Base-by-base conservation (phyloP, 2,329 filamentous ascomycete species). In the Epichloe amarillans region DNA sequence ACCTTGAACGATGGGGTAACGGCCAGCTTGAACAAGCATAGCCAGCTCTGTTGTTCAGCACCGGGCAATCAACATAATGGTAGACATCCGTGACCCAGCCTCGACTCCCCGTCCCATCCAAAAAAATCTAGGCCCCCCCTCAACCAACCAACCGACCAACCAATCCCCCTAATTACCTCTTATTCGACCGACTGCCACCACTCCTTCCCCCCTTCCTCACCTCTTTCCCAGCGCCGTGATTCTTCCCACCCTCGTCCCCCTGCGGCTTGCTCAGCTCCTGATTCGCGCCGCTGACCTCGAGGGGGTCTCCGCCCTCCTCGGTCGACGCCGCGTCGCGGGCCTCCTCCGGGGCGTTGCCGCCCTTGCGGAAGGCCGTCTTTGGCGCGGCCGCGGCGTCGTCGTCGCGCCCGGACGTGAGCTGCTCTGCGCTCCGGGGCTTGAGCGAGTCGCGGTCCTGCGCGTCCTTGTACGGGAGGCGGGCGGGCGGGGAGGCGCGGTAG, bases 341-440 rank as follows among this genome's bases (percentile, higher is more conserved):
- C 21, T 66, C 61, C 61, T 88, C 82, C 0, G 88, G 88, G 19
- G 73, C 69, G 26, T 85, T 90, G 63, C 78, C 79, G 50, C 72
- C 66, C 0, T 82, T 79, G 62, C 88, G 75, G 66, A 86, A 94
- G 1, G 88, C 83, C 0, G 82, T 75, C 41, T 82, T 72, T 3
- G 70, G 63, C 51, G 76, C 70, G 0, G 75, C 72, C 0, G 82
- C 75, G 12, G 69, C 68, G 42, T 77, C 73, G 44, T 82, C 72
- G 58, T 84, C 86, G 0, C 78, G 79, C 3, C 80, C 84, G 47
- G 79, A 81, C 61, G 83, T 80, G 52, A 79, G 79, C 66, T 83
- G 79, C 62, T 94, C 86, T 50, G 75, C 79, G 2, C 76, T 67
- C 36, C 78, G 72, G 0, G 84, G 80, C 52, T 84, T 78, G 36